Conservation (phyloP, 2,329 filamentous ascomycete species). For the Macrophomina pseudophaseolina region DNA sequence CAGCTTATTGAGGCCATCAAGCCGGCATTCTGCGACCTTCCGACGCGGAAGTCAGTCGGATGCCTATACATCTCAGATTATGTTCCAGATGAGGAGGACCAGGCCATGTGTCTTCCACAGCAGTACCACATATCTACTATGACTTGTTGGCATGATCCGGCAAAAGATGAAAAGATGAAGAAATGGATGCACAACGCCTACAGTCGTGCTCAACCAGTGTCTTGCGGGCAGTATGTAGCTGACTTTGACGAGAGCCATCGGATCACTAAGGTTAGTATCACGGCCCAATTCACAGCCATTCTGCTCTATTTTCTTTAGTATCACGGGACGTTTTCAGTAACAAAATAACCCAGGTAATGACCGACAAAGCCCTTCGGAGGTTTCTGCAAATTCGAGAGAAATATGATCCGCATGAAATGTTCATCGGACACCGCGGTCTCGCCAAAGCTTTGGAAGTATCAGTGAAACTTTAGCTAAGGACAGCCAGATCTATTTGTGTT, state of each 20-base stretch:
- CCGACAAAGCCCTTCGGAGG: constrained; percentile 24
- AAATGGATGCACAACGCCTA: constrained; percentile 25
- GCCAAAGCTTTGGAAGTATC: neutral
- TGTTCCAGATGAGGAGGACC: constrained; percentile 29
- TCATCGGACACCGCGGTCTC: constrained; percentile 9
- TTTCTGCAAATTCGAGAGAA: constrained; percentile 26
- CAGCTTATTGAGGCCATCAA: constrained; percentile 27
- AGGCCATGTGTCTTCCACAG: constrained; percentile 29
- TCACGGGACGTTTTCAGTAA: neutral
- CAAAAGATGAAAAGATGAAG: constrained; percentile 20
- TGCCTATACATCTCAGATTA: constrained; percentile 27
- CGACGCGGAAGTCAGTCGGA: constrained; percentile 23
- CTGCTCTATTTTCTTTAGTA: no score
- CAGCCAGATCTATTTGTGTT: no score
- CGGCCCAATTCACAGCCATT: no score
- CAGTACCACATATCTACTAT: constrained; percentile 31
- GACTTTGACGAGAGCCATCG: constrained; percentile 27
- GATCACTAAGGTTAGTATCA: constrained; percentile 21
- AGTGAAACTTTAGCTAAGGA: no score
- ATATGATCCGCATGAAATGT: constrained; percentile 24
- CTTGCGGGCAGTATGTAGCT: constrained; percentile 29
- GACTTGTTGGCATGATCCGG: constrained; percentile 28
- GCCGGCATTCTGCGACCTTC: constrained; percentile 25
- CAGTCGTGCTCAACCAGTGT: constrained; percentile 9
- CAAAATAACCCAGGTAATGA: constrained; percentile 24